These are phyloP conservation scores for Hyphopichia fennica DNA, from an alignment of 1,139 yeast genomes.

Conservation along the genomic window DNA sequence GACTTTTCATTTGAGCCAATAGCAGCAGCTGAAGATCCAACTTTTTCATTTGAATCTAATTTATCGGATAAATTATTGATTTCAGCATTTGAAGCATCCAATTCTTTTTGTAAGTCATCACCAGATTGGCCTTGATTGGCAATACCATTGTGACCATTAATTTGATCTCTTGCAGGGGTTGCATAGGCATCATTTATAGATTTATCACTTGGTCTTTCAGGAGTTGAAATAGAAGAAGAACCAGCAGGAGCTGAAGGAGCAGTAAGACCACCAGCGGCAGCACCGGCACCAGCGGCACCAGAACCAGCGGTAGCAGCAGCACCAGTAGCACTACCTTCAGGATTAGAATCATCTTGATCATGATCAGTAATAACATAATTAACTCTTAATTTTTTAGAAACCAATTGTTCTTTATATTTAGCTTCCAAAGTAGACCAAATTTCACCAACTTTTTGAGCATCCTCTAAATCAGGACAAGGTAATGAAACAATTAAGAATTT, in stretches of 20 bases:
- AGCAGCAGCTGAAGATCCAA: slow-evolving; percentile 1
- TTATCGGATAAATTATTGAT: slow-evolving; percentile 45
- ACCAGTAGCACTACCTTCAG: slow-evolving; percentile 14
- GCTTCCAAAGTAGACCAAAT: slow-evolving; percentile 73
- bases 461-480: slow-evolving; percentile 66
- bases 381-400: slow-evolving; percentile 79
- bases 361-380: slow-evolving; percentile 49
- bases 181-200: slow-evolving; percentile 6
- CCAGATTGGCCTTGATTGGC: slow-evolving; percentile 8
- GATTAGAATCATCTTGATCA: slow-evolving; percentile 17
- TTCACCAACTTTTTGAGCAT: slow-evolving; percentile 59
- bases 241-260: slow-evolving; percentile 15
- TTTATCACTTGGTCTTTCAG: slow-evolving; percentile 12
- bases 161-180: slow-evolving; percentile 10
- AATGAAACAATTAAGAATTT: slow-evolving; percentile 87
- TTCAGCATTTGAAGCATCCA: slow-evolving; percentile 40
- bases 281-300: slow-evolving; percentile 14
- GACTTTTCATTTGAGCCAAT: slow-evolving; percentile 4
- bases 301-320: slow-evolving; percentile 13
- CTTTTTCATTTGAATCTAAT: slow-evolving; percentile 29
- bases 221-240: slow-evolving; percentile 18
- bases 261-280: slow-evolving; percentile 13
- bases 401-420: slow-evolving; percentile 56
- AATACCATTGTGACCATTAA: slow-evolving; percentile 6
- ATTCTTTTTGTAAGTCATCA: slow-evolving; percentile 24